Evolutionary conservation across 2,329 filamentous ascomycete genomes (phyloP).

Genomic region (Colletotrichum trifolii): DNA sequence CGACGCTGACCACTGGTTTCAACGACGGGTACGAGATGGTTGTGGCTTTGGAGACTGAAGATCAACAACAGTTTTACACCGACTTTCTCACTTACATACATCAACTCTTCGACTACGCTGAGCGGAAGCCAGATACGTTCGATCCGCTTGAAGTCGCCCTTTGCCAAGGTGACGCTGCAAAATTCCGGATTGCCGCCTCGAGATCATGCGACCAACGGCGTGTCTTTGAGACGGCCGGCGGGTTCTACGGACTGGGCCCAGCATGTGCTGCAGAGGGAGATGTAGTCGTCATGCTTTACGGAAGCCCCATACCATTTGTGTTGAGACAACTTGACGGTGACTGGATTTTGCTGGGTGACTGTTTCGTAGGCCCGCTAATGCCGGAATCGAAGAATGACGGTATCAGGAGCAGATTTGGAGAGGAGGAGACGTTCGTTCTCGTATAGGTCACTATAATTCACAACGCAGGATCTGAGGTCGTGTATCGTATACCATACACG

Average conservation of each 20-base stretch:
- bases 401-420: background rate
- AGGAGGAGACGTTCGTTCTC: conserved; percentile 8
- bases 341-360: conserved; percentile 17
- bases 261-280: conserved; percentile 15
- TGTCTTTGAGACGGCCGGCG: conserved; percentile 3
- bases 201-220: conserved; percentile 19
- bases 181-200: conserved; percentile 5
- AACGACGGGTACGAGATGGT: conserved; percentile 13
- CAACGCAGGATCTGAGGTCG: too few species aligned
- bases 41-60: background rate
- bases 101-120: background rate
- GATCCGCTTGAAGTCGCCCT: conserved; percentile 10
- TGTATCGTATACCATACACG: background rate
- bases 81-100: conserved; percentile 14
- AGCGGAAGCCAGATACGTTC: background rate
- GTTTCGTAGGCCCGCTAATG: conserved; percentile 17
- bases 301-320: conserved; percentile 9
- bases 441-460: background rate
- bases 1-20: conserved; percentile 12
- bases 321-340: background rate
- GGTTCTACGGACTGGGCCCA: conserved; percentile 16
- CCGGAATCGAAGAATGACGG: conserved; percentile 5
- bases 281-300: background rate
- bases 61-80: background rate
- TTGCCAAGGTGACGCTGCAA: background rate